Percentiles rank a stretch among this genome's conserved stretches.
Conservation (phyloP, 129 eudicot genomes). For the Oenanthe sinensis region DNA sequence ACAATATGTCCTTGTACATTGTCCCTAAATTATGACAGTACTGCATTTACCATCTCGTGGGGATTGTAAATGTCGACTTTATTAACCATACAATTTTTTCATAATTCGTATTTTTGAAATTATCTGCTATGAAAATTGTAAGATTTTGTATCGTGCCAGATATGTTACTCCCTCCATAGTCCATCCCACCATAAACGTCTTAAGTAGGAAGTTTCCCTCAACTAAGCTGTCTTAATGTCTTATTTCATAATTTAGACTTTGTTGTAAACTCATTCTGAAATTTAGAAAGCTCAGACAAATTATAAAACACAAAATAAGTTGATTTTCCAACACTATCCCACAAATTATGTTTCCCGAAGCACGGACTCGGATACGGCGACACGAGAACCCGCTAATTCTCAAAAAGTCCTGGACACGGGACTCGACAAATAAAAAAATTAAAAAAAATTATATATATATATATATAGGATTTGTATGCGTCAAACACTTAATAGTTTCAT, state of each 20-base stretch:
- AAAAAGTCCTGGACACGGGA: too few relatives aligned
- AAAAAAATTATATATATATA: too few relatives aligned
- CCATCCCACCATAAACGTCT: too few relatives aligned
- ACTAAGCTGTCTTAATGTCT: not conserved
- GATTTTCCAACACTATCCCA: not conserved
- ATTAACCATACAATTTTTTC: not conserved
- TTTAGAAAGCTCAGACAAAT: not conserved
- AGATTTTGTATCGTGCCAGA: not conserved
- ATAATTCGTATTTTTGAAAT: not conserved
- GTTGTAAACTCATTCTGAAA: not conserved
- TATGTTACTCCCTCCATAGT: not conserved
- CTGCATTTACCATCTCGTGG: not conserved
- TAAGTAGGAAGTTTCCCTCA: not conserved
- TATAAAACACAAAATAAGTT: not conserved
- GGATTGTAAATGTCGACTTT: not conserved
- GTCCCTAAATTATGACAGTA: not conserved
- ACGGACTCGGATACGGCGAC: too few relatives aligned
- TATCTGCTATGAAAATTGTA: not conserved
- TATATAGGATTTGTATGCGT: too few relatives aligned
- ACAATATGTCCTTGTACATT: not conserved
- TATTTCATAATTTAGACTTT: not conserved
- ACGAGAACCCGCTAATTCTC: too few relatives aligned
- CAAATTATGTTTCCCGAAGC: conserved; percentile 1
- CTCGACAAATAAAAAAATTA: too few relatives aligned
- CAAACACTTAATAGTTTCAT: too few relatives aligned